phyloP scores from a whole-genome alignment of 495 filamentous ascomycete species.

The Trichoderma asperelloides region DNA sequence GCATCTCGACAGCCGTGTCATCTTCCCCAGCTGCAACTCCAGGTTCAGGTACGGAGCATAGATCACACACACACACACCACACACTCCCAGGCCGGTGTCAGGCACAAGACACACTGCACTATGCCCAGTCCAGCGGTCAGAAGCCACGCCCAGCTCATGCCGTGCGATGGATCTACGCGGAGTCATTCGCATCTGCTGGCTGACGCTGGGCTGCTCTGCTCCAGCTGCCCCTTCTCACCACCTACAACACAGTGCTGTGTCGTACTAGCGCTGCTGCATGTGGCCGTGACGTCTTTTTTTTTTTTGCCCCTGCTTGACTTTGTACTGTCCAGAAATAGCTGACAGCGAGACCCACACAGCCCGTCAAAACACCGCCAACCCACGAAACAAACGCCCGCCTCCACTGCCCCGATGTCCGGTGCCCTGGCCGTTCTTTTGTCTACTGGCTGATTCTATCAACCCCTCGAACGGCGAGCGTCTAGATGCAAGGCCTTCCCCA shows the following conservation, averaged over 20 bases:
- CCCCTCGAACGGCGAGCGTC: conserved; percentile 3
- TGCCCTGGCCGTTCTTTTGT: not conserved
- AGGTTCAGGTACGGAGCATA: not conserved
- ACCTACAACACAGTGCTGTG: not conserved
- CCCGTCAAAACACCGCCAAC: conserved; percentile 4
- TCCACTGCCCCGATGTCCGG: conserved; percentile 7
- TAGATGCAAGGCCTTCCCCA: not conserved
- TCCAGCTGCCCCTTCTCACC: not conserved
- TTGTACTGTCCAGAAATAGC: not conserved
- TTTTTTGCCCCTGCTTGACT: not conserved
- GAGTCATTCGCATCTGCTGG: not conserved
- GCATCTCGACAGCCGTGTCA: not conserved
- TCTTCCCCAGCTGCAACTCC: not conserved
- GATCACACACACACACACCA: too few species aligned
- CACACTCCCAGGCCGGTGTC: too few species aligned
- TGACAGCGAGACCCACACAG: not conserved
- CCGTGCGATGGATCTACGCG: not conserved
- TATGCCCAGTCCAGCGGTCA: conserved; percentile 1
- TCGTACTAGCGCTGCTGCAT: not conserved
- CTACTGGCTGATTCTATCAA: conserved; percentile 5
- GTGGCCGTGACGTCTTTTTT: not conserved
- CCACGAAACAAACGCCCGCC: conserved; percentile 2
- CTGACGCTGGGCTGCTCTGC: not conserved
- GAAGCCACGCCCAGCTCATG: not conserved
- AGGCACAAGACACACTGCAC: not conserved